phyloP scores from a whole-genome alignment of 179 eudicot genomes.

The Patellifolia procumbens region DNA sequence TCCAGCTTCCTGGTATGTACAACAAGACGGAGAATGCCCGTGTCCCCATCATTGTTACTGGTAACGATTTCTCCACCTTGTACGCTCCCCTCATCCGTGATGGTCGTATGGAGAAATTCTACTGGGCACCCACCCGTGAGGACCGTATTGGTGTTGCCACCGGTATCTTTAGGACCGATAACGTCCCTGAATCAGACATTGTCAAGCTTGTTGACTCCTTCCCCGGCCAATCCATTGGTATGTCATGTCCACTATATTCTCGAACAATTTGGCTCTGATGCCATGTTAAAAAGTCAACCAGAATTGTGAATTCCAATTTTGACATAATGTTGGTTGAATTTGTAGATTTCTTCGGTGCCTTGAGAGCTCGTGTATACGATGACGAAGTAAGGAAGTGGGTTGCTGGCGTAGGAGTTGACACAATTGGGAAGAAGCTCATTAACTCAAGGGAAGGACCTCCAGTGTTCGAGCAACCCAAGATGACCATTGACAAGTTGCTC shows the following conservation, averaged over 20 bases:
- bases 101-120: conserved; percentile 94
- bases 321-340: not conserved
- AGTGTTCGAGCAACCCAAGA: conserved; percentile 62
- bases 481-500: conserved; percentile 61
- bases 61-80: conserved; percentile 78
- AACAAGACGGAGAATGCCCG: conserved; percentile 80
- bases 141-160: conserved; percentile 74
- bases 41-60: conserved; percentile 79
- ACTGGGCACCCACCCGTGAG: conserved; percentile 87
- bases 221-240: conserved; percentile 90
- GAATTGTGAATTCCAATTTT: too few relatives aligned
- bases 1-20: conserved; percentile 88
- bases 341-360: conserved; percentile 82
- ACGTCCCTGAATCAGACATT: conserved; percentile 43
- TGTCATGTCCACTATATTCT: not conserved
- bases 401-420: conserved; percentile 43
- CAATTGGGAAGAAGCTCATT: conserved; percentile 64
- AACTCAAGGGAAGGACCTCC: conserved; percentile 78
- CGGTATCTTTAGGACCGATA: conserved; percentile 67
- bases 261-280: not conserved
- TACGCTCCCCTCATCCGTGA: conserved; percentile 87
- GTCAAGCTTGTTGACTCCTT: conserved; percentile 71
- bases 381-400: conserved; percentile 79
- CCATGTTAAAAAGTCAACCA: too few relatives aligned
- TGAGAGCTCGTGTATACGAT: conserved; percentile 88